These are phyloP conservation scores for Paraconiothyrium brasiliense DNA, from an alignment of 2,329 filamentous ascomycete genomes.

Conservation along the genomic window DNA sequence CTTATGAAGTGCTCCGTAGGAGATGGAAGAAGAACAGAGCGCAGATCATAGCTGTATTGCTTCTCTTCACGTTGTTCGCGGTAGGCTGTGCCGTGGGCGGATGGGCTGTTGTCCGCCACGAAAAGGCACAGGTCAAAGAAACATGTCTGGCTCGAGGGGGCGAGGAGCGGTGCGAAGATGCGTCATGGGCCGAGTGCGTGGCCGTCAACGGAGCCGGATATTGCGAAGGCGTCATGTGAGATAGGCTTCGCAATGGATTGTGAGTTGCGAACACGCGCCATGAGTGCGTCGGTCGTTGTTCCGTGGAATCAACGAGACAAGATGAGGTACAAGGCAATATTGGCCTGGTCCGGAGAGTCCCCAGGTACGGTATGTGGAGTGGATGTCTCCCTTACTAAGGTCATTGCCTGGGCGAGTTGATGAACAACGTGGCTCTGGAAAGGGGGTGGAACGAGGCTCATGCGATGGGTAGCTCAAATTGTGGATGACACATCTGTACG, in stretches of 20 bases:
- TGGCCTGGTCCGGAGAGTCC: neutral
- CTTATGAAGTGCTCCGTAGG: conserved; percentile 17
- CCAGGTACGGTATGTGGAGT: neutral
- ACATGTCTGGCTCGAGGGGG: conserved; percentile 26
- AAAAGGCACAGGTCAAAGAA: conserved; percentile 22
- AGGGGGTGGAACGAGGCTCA: neutral
- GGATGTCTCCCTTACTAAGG: no score
- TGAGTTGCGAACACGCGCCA: no score
- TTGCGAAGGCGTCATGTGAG: conserved; percentile 31
- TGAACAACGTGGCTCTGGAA: neutral
- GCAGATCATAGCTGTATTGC: conserved; percentile 27
- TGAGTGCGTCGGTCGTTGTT: no score
- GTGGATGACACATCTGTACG: no score
- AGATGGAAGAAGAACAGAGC: conserved; percentile 33
- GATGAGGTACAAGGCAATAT: neutral
- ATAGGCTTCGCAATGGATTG: neutral
- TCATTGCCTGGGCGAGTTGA: no score
- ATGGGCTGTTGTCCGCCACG: conserved; percentile 30
- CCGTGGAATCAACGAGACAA: neutral
- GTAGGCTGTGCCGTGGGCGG: conserved; percentile 32
- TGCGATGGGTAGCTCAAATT: neutral
- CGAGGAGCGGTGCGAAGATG: conserved; percentile 31
- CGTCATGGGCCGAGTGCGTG: conserved; percentile 33
- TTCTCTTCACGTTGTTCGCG: conserved; percentile 34
- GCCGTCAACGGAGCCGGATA: conserved; percentile 31